Conservation (phyloP, 805 yeast species). For the Wickerhamomyces xylosicus region DNA sequence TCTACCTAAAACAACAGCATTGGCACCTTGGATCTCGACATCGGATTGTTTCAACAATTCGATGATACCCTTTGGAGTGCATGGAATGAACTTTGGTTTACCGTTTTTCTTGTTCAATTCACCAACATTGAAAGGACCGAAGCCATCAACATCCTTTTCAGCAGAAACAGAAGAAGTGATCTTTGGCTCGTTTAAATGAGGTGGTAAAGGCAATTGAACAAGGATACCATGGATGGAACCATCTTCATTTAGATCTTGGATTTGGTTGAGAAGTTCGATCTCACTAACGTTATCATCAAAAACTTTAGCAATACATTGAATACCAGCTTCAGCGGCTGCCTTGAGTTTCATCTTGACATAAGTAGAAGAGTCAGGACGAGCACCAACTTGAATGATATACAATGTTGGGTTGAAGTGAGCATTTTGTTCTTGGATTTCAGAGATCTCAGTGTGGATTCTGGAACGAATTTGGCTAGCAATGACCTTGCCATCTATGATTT, state of each 20-base stretch:
- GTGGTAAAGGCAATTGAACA: constrained; percentile 86
- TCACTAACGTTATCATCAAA: constrained; percentile 56
- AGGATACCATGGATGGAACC: constrained; percentile 75
- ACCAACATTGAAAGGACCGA: constrained; percentile 80
- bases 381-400: constrained; percentile 84
- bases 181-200: constrained; percentile 62
- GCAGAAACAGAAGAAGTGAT: constrained; percentile 77
- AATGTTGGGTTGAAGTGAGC: constrained; percentile 61
- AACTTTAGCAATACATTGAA: constrained; percentile 54
- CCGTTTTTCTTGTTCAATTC: constrained; percentile 86
- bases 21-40: constrained; percentile 61
- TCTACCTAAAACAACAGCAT: constrained; percentile 88
- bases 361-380: constrained; percentile 81
- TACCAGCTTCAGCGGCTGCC: constrained; percentile 79
- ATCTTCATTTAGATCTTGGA: constrained; percentile 62
- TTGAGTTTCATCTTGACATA: constrained; percentile 87
- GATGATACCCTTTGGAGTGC: constrained; percentile 93
- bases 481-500: constrained; percentile 49
- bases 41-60: constrained; percentile 64
- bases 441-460: constrained; percentile 40
- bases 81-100: constrained; percentile 72
- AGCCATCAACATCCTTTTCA: constrained; percentile 92
- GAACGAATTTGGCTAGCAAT: constrained; percentile 44
- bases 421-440: constrained; percentile 27
- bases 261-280: constrained; percentile 44